phyloP scores from a whole-genome alignment of 2,329 filamentous ascomycete genomes.

The Stagonosporopsis rhizophila region DNA sequence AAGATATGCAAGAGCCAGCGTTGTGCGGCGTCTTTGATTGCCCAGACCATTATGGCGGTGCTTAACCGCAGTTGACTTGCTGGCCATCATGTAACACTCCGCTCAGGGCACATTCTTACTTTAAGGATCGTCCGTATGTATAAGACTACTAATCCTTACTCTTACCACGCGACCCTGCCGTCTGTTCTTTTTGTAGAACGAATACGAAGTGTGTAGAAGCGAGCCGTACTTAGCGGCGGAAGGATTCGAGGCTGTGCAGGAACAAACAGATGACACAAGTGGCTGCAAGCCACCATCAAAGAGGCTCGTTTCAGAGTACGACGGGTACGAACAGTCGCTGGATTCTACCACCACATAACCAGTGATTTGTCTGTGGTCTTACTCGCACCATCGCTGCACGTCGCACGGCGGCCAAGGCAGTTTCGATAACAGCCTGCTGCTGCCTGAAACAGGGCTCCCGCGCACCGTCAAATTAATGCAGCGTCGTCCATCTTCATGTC shows the following conservation, averaged over 20 bases:
- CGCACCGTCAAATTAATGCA: slow-evolving; percentile 4
- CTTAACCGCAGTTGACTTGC: background rate
- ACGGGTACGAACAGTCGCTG: background rate
- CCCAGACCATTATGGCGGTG: slow-evolving; percentile 13
- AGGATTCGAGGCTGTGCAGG: slow-evolving; percentile 17
- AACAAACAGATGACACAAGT: slow-evolving; percentile 3
- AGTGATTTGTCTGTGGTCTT: background rate
- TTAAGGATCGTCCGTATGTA: background rate
- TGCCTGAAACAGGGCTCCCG: slow-evolving; percentile 9
- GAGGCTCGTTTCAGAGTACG: slow-evolving; percentile 15
- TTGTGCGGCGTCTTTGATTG: too few relatives aligned
- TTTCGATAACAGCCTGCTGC: background rate
- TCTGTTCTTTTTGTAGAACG: background rate
- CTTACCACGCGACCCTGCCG: background rate
- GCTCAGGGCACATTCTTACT: background rate
- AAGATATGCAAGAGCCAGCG: background rate
- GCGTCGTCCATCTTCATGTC: slow-evolving; percentile 9
- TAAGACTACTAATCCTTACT: background rate
- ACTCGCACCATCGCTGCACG: background rate
- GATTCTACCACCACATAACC: background rate
- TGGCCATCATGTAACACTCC: background rate
- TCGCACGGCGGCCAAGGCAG: background rate
- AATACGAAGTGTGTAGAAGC: background rate
- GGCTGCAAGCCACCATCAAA: slow-evolving; percentile 7
- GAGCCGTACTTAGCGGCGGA: background rate